Evolutionary conservation across 306 rosid genomes (phyloP).

Genomic region (Fragaria nilgerrensis): DNA sequence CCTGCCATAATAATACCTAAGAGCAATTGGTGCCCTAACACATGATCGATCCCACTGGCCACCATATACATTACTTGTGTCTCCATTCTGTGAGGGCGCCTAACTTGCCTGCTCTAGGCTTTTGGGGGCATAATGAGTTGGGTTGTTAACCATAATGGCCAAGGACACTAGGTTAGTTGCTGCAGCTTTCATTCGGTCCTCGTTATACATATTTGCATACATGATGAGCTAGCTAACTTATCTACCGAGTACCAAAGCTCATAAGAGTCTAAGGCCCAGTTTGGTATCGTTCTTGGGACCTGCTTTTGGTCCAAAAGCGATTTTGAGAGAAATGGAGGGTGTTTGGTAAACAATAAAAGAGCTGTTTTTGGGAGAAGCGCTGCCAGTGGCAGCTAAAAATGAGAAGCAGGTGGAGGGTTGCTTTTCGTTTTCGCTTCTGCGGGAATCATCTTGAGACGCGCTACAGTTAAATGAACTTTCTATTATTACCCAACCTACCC

Average conservation of each 20-base stretch:
- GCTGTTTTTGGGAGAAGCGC: too few species aligned
- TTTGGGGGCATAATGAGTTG: neutral
- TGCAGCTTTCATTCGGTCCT: neutral
- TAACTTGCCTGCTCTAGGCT: slow-evolving; percentile 5
- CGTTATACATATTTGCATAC: neutral
- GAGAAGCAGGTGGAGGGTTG: too few species aligned
- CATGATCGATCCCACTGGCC: slow-evolving; percentile 9
- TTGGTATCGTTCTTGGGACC: too few species aligned
- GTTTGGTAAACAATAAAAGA: too few species aligned
- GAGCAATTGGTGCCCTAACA: slow-evolving; percentile 17
- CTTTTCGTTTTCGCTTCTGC: too few species aligned
- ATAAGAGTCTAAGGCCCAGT: neutral
- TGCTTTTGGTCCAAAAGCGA: too few species aligned
- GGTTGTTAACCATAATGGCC: neutral
- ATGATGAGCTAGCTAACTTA: neutral
- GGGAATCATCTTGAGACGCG: too few species aligned
- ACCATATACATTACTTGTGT: neutral
- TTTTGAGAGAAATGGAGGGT: too few species aligned
- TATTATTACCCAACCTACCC: too few species aligned
- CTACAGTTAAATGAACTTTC: too few species aligned
- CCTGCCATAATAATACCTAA: neutral
- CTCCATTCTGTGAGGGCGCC: slow-evolving; percentile 4
- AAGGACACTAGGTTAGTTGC: slow-evolving; percentile 6
- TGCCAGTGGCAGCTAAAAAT: too few species aligned
- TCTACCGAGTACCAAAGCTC: neutral